A percentile compares a stretch with the other conserved stretches of the same genome.
Evolutionary conservation across 2,329 filamentous ascomycete genomes (phyloP).

Genomic region (Plectosphaerella plurivora): DNA sequence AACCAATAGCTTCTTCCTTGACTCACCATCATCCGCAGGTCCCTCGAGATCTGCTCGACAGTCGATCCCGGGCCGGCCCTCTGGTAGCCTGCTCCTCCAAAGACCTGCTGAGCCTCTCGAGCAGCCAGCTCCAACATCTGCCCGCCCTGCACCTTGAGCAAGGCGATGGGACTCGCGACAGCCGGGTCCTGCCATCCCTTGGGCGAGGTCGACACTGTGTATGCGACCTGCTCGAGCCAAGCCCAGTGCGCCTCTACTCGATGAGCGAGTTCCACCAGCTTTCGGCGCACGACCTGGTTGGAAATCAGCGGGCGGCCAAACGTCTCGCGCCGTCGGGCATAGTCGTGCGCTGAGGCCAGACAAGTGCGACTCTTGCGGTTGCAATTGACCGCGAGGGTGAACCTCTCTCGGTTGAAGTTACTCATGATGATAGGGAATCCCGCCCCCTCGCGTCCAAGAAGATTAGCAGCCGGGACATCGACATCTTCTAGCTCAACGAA

Average conservation of each 20-base stretch:
- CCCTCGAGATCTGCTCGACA: conserved; percentile 49
- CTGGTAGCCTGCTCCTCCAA: conserved; percentile 49
- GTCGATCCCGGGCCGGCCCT: conserved; percentile 33
- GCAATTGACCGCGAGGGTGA: conserved; percentile 50
- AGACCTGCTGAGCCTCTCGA: conserved; percentile 49
- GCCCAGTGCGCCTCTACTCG: conserved; percentile 58
- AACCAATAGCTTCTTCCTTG: neutral
- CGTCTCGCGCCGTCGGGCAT: conserved; percentile 48
- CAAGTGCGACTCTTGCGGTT: conserved; percentile 55
- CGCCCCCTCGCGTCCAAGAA: conserved; percentile 48
- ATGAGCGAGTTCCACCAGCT: conserved; percentile 54
- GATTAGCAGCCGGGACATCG: conserved; percentile 45
- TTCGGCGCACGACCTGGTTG: conserved; percentile 55
- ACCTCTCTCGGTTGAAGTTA: conserved; percentile 57
- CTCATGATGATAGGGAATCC: conserved; percentile 57
- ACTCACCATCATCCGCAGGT: conserved; percentile 33
- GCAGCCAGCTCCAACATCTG: conserved; percentile 44
- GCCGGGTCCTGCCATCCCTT: conserved; percentile 17
- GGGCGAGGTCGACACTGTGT: conserved; percentile 36
- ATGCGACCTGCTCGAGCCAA: conserved; percentile 58
- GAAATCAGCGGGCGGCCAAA: conserved; percentile 55
- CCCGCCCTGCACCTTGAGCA: conserved; percentile 43
- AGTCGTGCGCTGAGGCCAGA: conserved; percentile 44
- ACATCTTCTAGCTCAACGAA: conserved; percentile 54
- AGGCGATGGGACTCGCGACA: conserved; percentile 22